Base-by-base conservation (phyloP, 305 asterid genomes). In the Fraxinus angustifolia region DNA sequence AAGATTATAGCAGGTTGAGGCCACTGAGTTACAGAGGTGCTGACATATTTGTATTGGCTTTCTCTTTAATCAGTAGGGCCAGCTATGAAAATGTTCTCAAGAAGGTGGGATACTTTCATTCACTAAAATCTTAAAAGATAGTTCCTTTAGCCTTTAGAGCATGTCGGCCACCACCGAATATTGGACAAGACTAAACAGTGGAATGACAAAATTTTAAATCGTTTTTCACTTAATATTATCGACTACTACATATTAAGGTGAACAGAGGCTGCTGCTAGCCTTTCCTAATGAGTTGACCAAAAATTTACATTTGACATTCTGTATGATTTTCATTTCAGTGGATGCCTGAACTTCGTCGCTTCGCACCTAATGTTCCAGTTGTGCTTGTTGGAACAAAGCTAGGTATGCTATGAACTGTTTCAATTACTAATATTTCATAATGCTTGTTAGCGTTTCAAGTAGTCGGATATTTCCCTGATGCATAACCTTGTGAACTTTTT, bases 21-120 rank as follows among this genome's bases (percentile, higher is more conserved):
- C 97, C 98, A 73, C 88, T 94, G 79, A 94, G 98, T 85, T 94
- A 94, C 87, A 93, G 98, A 86, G 98, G 97, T 56, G 98, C 98
- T 40, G 98, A 94, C 83, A 87, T 93, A 60, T 94, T 94, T 88
- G 96, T 93, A 19, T 78, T 94, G 75, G 98, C 98, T 68, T 94
- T 94, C 91, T 94, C 98, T 73, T 89, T 94, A 81, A 93, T 92
- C 88, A 94, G 98, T 80, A 88, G 95, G 83, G 93, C 98, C 34
- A 94, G 98, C 92, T 94, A 94, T 53, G 98, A 94, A 84, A 94
- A 94, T 89, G 97, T 93, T 79, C 97, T 93, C 62, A 94, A 94
- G 91, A 94, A 94, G 98, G 98, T 58, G 28, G 40, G 26, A 31
- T 48, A 76, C 73, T 82, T 78, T 62, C 79, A 26, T 73, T 82